Percentiles rank a stretch among this genome's conserved stretches.
These are phyloP conservation scores for Cryphonectria nitschkei DNA, from an alignment of 2,329 filamentous ascomycete genomes.

Conservation along the genomic window DNA sequence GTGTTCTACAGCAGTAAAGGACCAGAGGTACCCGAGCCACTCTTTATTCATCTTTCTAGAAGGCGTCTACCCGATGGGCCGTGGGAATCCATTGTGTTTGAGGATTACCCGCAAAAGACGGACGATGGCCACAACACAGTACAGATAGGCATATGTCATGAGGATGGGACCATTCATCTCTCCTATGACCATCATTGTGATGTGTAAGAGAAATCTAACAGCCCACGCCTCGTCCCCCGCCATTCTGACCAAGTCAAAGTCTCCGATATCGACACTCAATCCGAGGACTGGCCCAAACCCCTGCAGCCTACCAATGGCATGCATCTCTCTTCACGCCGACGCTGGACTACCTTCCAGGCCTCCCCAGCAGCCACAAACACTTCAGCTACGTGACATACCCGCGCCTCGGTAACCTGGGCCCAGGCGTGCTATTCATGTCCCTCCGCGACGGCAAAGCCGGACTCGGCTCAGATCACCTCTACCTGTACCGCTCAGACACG, in stretches of 20 bases:
- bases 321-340: constrained; percentile 43
- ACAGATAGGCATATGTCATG: constrained; percentile 52
- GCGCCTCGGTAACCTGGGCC: constrained; percentile 46
- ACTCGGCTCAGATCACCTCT: constrained; percentile 52
- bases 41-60: constrained; percentile 50
- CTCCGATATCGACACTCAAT: constrained; percentile 45
- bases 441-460: constrained; percentile 56
- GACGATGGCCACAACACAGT: constrained; percentile 58
- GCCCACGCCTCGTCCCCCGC: constrained; percentile 13
- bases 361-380: constrained; percentile 35
- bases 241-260: constrained; percentile 25
- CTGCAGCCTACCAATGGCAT: constrained; percentile 38
- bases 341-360: constrained; percentile 41
- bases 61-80: constrained; percentile 44
- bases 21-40: constrained; percentile 36
- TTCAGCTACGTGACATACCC: constrained; percentile 52
- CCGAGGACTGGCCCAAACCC: constrained; percentile 38
- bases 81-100: constrained; percentile 52
- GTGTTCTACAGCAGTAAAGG: constrained; percentile 45
- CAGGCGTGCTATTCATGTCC: constrained; percentile 48
- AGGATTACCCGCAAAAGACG: constrained; percentile 53
- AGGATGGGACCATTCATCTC: constrained; percentile 56
- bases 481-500: constrained; percentile 44
- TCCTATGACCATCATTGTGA: constrained; percentile 57
- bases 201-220: constrained; percentile 31